phyloP scores from a whole-genome alignment of 805 yeast genomes.

The Teunomyces kruisii region DNA sequence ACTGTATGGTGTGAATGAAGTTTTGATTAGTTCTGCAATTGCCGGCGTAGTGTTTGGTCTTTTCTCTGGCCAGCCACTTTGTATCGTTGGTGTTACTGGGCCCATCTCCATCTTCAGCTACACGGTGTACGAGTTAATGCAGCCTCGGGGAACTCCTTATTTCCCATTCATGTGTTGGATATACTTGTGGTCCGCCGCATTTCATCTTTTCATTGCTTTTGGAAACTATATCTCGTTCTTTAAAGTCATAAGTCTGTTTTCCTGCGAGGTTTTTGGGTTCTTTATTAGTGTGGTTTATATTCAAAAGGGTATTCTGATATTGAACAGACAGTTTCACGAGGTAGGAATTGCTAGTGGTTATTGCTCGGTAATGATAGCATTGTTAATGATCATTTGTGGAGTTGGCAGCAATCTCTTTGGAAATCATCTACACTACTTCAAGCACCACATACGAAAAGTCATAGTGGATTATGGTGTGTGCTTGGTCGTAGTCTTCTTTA shows the following conservation, averaged over 20 bases:
- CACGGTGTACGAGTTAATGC: conserved; percentile 75
- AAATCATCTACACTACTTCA: conserved; percentile 58
- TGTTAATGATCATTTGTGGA: conserved; percentile 79
- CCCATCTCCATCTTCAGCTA: conserved; percentile 91
- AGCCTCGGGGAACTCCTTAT: conserved; percentile 54
- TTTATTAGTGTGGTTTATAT: conserved; percentile 86
- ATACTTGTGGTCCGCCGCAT: conserved; percentile 83
- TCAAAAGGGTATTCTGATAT: conserved; percentile 85
- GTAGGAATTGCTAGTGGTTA: conserved; percentile 53
- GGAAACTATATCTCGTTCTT: conserved; percentile 66
- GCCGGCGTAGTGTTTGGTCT: conserved; percentile 89
- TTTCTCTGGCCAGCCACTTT: conserved; percentile 85
- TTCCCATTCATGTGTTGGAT: conserved; percentile 97
- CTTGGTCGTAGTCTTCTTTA: conserved; percentile 78
- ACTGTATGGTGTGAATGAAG: conserved; percentile 90
- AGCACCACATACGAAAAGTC: conserved; percentile 59
- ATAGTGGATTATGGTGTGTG: conserved; percentile 89
- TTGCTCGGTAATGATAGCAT: conserved; percentile 70
- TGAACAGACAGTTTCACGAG: conserved; percentile 63
- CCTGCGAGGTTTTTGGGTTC: conserved; percentile 91
- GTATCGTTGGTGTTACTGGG: conserved; percentile 97
- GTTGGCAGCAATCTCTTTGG: conserved; percentile 61
- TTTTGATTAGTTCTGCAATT: conserved; percentile 76
- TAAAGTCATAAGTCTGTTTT: conserved; percentile 72
- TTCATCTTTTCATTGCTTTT: conserved; percentile 73